Evolutionary conservation across 1,139 yeast species (phyloP).

Genomic region (Trichomonascaceae sp.): DNA sequence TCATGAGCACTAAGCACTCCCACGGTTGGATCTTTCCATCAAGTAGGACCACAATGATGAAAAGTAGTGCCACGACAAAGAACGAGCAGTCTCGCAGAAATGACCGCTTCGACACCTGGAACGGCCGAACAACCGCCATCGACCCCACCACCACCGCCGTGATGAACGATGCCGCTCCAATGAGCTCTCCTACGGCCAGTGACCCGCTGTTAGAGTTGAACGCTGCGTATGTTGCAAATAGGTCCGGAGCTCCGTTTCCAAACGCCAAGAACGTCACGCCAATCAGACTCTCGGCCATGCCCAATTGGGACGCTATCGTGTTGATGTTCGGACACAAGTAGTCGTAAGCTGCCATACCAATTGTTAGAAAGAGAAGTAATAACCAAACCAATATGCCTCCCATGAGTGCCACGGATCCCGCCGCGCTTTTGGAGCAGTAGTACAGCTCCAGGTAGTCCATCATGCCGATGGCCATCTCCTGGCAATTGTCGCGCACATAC

Average conservation of each 20-base stretch:
- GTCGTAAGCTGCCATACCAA: slow-evolving; percentile 67
- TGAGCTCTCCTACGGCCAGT: slow-evolving; percentile 74
- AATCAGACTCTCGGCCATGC: slow-evolving; percentile 64
- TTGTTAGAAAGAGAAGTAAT: slow-evolving; percentile 37
- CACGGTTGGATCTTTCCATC: slow-evolving; percentile 34
- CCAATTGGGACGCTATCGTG: slow-evolving; percentile 43
- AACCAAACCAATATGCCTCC: slow-evolving; percentile 20
- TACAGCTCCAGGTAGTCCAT: slow-evolving; percentile 22
- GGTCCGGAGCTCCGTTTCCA: slow-evolving; percentile 90
- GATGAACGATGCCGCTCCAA: slow-evolving; percentile 79
- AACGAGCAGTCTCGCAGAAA: slow-evolving; percentile 46
- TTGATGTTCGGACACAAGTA: slow-evolving; percentile 63
- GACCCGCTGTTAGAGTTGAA: slow-evolving; percentile 54
- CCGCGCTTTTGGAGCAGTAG: slow-evolving; percentile 17
- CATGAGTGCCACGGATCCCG: slow-evolving; percentile 3
- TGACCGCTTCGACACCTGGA: slow-evolving; percentile 37
- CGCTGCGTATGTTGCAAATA: slow-evolving; percentile 73
- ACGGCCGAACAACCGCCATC: slow-evolving; percentile 58
- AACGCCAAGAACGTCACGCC: slow-evolving; percentile 81
- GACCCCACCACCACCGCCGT: slow-evolving; percentile 62
- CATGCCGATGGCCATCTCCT: slow-evolving; percentile 18
- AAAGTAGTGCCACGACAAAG: slow-evolving; percentile 34
- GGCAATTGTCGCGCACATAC: slow-evolving; percentile 22
- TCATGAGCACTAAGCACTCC: slow-evolving; percentile 38
- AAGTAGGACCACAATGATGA: slow-evolving; percentile 31